Base-by-base conservation (phyloP, 345 rosid genomes). In the Populus tremula region DNA sequence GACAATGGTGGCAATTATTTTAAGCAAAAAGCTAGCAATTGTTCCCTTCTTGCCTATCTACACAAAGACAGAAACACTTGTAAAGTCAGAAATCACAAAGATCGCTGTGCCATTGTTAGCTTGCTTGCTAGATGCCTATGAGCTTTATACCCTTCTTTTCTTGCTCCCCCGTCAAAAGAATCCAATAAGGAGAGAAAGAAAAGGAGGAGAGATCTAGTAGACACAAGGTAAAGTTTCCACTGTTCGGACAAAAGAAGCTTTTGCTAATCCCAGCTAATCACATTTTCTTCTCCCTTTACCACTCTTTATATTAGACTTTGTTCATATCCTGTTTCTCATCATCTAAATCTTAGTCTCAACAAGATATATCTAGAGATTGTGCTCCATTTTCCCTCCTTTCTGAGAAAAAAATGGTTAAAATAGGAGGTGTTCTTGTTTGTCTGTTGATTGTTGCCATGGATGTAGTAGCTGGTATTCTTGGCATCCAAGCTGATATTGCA, bases 401-500 rank as follows among this genome's bases (percentile, higher is more conserved):
- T 18, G 10, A 8, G 36, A 0, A 33, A 11, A 73, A 71, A 71
- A 93, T 93, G 99, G 76, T 80, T 23, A 93, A 85, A 77, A 62
- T 87, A 1, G 89, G 84, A 67, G 96, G 96, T 35, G 77, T 89
- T 77, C 76, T 95, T 36, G 87, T 89, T 84, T 95, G 98, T 82
- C 83, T 95, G 36, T 36, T 95, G 86, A 86, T 95, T 31, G 90
- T 95, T 25, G 92, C 82, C 72, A 84, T 95, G 84, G 99, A 95
- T 82, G 82, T 93, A 31, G 92, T 74, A 10, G 99, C 97, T 67
- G 99, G 95, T 38, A 81, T 95, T 69, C 89, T 95, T n/a, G 96
- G 85, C 80, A 89, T 95, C 85, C 93, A 95, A 86, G 99, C 97
- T 16, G 98, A 95, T 83, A 89, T 87, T 33, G 85, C 92, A 72